Conservation (phyloP, 225 moss, liverwort and hornwort species). For the Physcomitrium patens region DNA sequence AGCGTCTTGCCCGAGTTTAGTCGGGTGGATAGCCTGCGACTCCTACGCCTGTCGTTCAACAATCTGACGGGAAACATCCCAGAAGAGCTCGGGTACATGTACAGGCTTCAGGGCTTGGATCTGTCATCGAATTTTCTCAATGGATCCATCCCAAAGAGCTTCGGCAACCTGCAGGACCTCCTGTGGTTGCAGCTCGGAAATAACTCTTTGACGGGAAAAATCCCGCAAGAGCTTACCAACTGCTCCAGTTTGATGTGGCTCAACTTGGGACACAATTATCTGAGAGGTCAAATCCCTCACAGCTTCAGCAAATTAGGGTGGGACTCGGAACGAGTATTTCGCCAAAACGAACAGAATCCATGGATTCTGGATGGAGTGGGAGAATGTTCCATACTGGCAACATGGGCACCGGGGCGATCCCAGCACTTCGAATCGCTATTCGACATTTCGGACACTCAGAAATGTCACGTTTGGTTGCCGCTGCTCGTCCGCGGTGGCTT, state of each 20-base stretch:
- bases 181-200: conserved; percentile 53
- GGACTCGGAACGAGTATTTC: conserved; percentile 37
- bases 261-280: conserved; percentile 36
- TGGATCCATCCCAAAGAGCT: conserved; percentile 42
- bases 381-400: conserved; percentile 50
- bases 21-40: conserved; percentile 27
- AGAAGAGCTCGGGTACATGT: conserved; percentile 36
- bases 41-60: conserved; percentile 48
- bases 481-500: conserved; percentile 59
- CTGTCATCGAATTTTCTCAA: conserved; percentile 48
- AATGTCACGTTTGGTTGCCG: conserved; percentile 64
- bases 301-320: conserved; percentile 33
- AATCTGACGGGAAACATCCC: conserved; percentile 47
- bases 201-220: conserved; percentile 41
- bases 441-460: conserved; percentile 34
- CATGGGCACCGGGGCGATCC: conserved; percentile 66
- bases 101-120: conserved; percentile 42
- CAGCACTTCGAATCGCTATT: conserved; percentile 51
- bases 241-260: conserved; percentile 59
- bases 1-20: conserved; percentile 38
- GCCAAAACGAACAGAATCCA: conserved; percentile 29
- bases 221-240: conserved; percentile 46
- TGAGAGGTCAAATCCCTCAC: conserved; percentile 39
- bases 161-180: conserved; percentile 51
- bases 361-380: conserved; percentile 48